Evolutionary conservation across 495 filamentous ascomycete species (phyloP).

Genomic region (Aspergillus haitiensis): DNA sequence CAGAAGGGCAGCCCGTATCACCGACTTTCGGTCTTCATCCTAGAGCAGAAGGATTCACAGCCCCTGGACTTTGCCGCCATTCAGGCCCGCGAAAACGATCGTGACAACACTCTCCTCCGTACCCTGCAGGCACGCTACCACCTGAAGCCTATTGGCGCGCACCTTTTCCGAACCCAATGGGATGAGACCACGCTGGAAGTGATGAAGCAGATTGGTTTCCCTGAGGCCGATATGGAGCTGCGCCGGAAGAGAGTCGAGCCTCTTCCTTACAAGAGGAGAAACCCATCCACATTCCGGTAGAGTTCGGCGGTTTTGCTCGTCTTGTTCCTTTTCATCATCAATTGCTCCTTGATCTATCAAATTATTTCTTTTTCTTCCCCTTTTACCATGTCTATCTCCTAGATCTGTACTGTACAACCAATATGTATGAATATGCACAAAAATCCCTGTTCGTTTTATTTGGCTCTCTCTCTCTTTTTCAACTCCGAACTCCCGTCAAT

Average conservation of each 20-base stretch:
- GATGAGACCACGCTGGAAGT: constrained; percentile 81
- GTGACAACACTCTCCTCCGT: constrained; percentile 71
- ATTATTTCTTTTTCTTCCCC: constrained; percentile 16
- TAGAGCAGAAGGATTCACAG: constrained; percentile 69
- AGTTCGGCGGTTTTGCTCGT: constrained; percentile 2
- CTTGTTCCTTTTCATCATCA: background rate
- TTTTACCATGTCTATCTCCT: constrained; percentile 16
- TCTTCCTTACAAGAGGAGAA: constrained; percentile 56
- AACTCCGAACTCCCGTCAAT: constrained; percentile 31
- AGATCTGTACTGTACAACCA: constrained; percentile 49
- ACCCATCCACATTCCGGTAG: constrained; percentile 47
- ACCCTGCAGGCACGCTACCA: constrained; percentile 66
- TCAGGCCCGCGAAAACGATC: constrained; percentile 48
- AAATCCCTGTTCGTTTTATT: background rate
- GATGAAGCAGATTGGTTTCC: constrained; percentile 75
- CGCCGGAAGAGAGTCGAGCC: constrained; percentile 67
- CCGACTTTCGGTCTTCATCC: constrained; percentile 76
- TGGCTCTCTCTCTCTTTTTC: constrained; percentile 20
- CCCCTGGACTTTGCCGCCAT: constrained; percentile 60
- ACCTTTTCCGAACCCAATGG: constrained; percentile 85
- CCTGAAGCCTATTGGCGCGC: constrained; percentile 74
- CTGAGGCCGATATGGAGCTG: constrained; percentile 80
- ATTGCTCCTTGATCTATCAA: constrained; percentile 25
- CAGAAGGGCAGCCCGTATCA: constrained; percentile 93
- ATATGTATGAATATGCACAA: constrained; percentile 53